A percentile compares a stretch with the other conserved stretches of the same genome.
phyloP scores from a whole-genome alignment of 78 protist genomes.

The Emiliania huxleyi region DNA sequence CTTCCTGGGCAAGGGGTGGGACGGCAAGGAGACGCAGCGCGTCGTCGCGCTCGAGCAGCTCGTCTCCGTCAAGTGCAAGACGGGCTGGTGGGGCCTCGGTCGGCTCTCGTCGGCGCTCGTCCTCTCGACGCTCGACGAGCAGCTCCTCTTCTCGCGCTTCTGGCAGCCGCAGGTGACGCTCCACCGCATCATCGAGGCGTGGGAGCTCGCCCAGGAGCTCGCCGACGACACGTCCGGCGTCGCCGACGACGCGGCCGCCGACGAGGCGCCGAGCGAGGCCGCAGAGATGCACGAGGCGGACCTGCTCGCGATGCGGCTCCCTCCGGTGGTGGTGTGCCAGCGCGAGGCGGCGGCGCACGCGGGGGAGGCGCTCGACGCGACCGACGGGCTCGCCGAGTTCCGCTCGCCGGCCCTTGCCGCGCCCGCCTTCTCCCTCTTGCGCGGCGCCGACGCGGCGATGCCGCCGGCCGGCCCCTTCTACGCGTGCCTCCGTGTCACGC shows the following conservation, averaged over 20 bases:
- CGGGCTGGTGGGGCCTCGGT: neutral
- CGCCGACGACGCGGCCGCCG: neutral
- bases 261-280: neutral
- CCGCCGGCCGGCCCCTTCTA: no score
- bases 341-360: no score
- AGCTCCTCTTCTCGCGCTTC: neutral
- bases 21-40: neutral
- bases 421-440: no score
- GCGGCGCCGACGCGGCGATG: no score
- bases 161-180: neutral
- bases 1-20: neutral
- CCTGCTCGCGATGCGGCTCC: neutral
- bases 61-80: neutral
- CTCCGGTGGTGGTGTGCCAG: neutral
- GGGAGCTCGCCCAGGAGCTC: neutral
- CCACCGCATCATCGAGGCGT: neutral
- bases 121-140: neutral
- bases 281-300: neutral
- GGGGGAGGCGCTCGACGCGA: no score
- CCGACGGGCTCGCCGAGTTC: no score
- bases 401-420: no score
- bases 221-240: neutral
- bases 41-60: neutral
- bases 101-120: neutral
- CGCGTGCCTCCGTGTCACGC: no score